These are phyloP conservation scores for Dothistroma septosporum DNA, from an alignment of 2,329 filamentous ascomycete species.

Conservation along the genomic window DNA sequence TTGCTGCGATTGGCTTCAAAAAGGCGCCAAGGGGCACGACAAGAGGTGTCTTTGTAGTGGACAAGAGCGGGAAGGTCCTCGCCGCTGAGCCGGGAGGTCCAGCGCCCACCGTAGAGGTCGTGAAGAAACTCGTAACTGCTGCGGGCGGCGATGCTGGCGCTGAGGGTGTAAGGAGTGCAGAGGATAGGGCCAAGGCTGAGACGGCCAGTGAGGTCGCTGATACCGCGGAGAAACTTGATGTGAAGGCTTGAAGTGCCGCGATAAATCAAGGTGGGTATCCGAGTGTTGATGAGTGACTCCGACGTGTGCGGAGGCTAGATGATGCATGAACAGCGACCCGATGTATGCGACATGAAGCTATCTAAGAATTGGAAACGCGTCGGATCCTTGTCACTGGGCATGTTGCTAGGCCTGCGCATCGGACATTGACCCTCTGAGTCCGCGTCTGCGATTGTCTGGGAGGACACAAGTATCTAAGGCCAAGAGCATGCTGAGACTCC, in stretches of 20 bases:
- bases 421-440: background rate
- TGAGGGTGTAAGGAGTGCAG: constrained; percentile 34
- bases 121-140: constrained; percentile 64
- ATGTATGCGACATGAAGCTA: background rate
- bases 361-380: background rate
- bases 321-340: background rate
- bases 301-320: background rate
- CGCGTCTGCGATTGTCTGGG: too few relatives aligned
- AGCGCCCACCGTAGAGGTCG: constrained; percentile 69
- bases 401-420: background rate
- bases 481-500: too few relatives aligned
- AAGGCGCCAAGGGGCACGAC: constrained; percentile 76
- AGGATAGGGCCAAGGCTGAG: constrained; percentile 36
- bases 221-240: constrained; percentile 37
- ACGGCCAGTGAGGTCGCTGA: constrained; percentile 46
- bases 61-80: constrained; percentile 66
- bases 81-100: constrained; percentile 72
- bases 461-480: too few relatives aligned
- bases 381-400: background rate
- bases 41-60: constrained; percentile 80
- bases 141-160: constrained; percentile 32
- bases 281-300: background rate
- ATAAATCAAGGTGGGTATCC: background rate
- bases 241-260: background rate
- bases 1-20: constrained; percentile 82